Base-by-base conservation (phyloP, 1,139 yeast genomes). In the Hyphopichia khmerensis region DNA sequence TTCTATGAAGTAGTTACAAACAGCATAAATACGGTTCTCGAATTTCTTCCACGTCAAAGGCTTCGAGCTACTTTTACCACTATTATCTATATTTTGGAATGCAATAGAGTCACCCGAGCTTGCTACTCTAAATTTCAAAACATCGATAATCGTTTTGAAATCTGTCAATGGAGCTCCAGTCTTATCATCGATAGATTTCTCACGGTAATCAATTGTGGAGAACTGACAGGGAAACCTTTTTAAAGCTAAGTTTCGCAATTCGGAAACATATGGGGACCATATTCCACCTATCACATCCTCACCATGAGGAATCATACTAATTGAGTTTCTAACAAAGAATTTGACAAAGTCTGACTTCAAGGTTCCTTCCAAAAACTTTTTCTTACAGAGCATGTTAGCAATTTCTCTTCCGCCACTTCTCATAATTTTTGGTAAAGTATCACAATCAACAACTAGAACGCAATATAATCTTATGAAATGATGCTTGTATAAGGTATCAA, bases 371-470 rank as follows among this genome's bases (percentile, higher is more conserved):
- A 84, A 73, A 56, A 90, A 90, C 50, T 80, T 77, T 53, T 87
- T 82, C 49, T 91, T 89, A 52, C 96, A 91, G 39, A 95, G 74
- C 83, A 91, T 88, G 52, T 91, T 93, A 2, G 99, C 98, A 51
- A 93, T 87, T 55, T 95, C 99, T 27, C 85, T 73, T 11, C 95
- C 83, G 7, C 96, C 96, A 62, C 89, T 83, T 55, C 95, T 71
- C 59, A 82, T 73, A 21, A 88, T 85, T 56, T 96, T 79, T 1
- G 99, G 97, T 31, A 95, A 71, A 0, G 91, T 75, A 48, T 88
- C 90, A 31, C 89, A 84, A 32, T 90, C 86, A 1, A 93, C 87
- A 3, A 91, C 84, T 47, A 89, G 59, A 5, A 90, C 84, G 62
- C 97, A 90, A 57, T 86, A 87, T 1, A 91, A 80, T 39, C 95